phyloP scores from a whole-genome alignment of 192 early-diverging fungal genomes.

The Coemansia asiatica region DNA sequence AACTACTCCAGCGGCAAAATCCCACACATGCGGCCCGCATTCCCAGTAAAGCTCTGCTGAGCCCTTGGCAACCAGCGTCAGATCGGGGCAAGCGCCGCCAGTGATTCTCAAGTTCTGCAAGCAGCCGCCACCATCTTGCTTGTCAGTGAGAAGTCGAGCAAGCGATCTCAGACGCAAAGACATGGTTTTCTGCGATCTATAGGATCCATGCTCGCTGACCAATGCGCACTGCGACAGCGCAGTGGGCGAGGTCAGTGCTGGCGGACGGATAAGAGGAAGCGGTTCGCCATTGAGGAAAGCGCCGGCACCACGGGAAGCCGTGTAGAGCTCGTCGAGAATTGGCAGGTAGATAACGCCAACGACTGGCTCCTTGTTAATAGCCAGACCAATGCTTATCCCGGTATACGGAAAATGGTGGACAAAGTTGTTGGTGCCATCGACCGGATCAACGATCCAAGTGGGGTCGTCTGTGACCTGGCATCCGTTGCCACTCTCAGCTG shows the following conservation, averaged over 20 bases:
- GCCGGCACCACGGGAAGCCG: slow-evolving; percentile 33
- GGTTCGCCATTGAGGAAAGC: slow-evolving; percentile 42
- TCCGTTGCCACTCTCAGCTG: slow-evolving; percentile 57
- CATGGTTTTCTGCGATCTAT: slow-evolving; percentile 60
- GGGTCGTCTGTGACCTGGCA: slow-evolving; percentile 66
- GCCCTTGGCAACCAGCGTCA: slow-evolving; percentile 81
- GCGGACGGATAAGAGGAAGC: slow-evolving; percentile 62
- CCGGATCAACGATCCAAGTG: slow-evolving; percentile 91
- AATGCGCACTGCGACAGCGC: slow-evolving; percentile 72
- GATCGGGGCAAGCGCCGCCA: slow-evolving; percentile 76
- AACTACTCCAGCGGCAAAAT: slow-evolving; percentile 84
- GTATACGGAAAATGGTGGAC: slow-evolving; percentile 76
- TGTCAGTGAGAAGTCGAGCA: slow-evolving; percentile 60
- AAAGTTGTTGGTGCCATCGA: slow-evolving; percentile 80
- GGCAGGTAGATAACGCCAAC: slow-evolving; percentile 94
- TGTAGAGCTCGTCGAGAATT: slow-evolving; percentile 77
- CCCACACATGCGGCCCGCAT: slow-evolving; percentile 75
- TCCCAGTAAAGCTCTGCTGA: slow-evolving; percentile 91
- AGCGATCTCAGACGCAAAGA: slow-evolving; percentile 69
- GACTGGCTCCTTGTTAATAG: slow-evolving; percentile 68
- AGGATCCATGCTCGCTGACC: slow-evolving; percentile 82
- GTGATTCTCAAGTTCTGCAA: slow-evolving; percentile 73
- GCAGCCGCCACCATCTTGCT: slow-evolving; percentile 54
- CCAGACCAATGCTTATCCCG: slow-evolving; percentile 82
- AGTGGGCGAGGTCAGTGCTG: slow-evolving; percentile 58